Base-by-base conservation (phyloP, 164 flowering plant species). In the Liriodendron chinense region DNA sequence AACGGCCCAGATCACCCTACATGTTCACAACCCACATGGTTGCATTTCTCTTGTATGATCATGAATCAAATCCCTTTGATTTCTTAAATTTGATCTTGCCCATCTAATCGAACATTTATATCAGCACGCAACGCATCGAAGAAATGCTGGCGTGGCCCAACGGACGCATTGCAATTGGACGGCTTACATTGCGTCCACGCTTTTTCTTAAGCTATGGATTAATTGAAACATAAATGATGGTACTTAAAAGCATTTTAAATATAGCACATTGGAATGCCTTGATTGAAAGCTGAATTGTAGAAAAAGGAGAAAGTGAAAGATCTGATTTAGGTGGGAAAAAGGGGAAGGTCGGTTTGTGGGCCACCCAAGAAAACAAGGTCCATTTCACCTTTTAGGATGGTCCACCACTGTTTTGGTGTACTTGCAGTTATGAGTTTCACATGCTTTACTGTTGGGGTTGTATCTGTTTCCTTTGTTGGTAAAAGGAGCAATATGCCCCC, bases 381-480 rank as follows among this genome's bases (percentile, higher is more conserved):
- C 69, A 24, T 69, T 6, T 69, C 59, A 69, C 25, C 71, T 69
- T 69, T 69, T 6, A 24, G 21, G 21, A 48, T 34, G 70, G 21
- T 24, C 43, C 65, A 23, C 18, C 56, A 47, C 34, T 43, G 68
- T 64, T 21, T 68, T 49, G 43, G 8, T 48, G 28, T 62, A 68
- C 72, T 75, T 47, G 7, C 7, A 47, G 67, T 14, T 56, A 74
- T 28, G 65, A 66, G 70, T 74, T 67, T 50, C 71, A 72, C 65
- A 74, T 49, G 63, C 76, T 65, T 74, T 62, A 34, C 9, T 7
- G 7, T 8, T 16, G 68, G 26, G 75, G 3, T 34, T 62, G 47
- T 9, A 34, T 8, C 61, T 34, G 57, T 73, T 68, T 75, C 67
- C 65, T 75, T 75, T 34, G 56, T 28, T 75, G 22, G 67, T 14